These are phyloP conservation scores for Rhizopus arrhizus DNA, from an alignment of 371 early-diverging fungal species.

Conservation along the genomic window DNA sequence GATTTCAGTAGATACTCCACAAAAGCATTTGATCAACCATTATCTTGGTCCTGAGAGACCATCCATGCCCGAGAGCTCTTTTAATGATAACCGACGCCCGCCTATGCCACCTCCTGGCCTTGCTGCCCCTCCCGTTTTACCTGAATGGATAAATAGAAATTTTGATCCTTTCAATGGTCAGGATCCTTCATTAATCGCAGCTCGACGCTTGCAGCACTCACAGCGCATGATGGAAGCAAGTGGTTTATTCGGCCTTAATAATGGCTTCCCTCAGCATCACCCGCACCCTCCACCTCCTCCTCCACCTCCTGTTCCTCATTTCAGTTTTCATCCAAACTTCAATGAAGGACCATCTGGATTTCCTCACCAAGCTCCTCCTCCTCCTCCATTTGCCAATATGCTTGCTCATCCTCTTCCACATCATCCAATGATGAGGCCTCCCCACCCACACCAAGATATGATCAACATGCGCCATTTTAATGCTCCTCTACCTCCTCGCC, in stretches of 20 bases:
- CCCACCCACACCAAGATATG: slow-evolving; percentile 9
- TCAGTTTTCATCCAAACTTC: slow-evolving; percentile 14
- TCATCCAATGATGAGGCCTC: slow-evolving; percentile 37
- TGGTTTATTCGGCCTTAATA: slow-evolving; percentile 38
- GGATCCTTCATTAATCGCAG: slow-evolving; percentile 44
- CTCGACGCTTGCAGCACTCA: slow-evolving; percentile 50
- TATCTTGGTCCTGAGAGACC: too few relatives aligned
- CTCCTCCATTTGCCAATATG: slow-evolving; percentile 20
- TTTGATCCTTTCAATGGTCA: slow-evolving; percentile 53
- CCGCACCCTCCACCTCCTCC: slow-evolving; percentile 11
- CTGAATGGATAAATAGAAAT: slow-evolving; percentile 39
- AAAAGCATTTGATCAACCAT: too few relatives aligned
- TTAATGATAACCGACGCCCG: slow-evolving; percentile 2
- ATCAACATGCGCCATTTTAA: slow-evolving; percentile 8
- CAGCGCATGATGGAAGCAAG: slow-evolving; percentile 53
- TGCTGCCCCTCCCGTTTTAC: slow-evolving; percentile 18
- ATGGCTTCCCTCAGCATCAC: slow-evolving; percentile 20
- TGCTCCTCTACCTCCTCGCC: slow-evolving; percentile 7
- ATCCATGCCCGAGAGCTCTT: too few relatives aligned
- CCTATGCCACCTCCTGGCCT: slow-evolving; percentile 26
- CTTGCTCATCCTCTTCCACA: slow-evolving; percentile 31
- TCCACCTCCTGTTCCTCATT: slow-evolving; percentile 18
- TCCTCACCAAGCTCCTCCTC: not conserved
- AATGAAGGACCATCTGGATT: slow-evolving; percentile 14
- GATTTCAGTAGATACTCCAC: slow-evolving; percentile 9